A percentile compares a stretch with the other conserved stretches of the same genome.
Conservation (phyloP, 202 grass and related monocot genomes). For the Eragrostis tef region DNA sequence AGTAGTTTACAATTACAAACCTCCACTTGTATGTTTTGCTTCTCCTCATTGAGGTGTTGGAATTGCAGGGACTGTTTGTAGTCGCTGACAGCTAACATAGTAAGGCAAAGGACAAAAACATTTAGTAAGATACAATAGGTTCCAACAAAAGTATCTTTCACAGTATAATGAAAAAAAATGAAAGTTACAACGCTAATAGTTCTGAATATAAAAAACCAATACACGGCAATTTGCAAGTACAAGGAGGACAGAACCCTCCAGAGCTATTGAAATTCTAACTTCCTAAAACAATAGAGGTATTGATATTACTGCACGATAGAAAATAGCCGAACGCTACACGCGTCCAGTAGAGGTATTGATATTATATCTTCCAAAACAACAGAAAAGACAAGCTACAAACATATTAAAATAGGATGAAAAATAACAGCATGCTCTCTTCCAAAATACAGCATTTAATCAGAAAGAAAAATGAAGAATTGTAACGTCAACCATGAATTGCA, state of each 20-base stretch:
- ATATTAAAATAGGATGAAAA: constrained; percentile 10
- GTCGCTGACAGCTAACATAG: constrained; percentile 80
- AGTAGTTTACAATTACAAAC: constrained; percentile 53
- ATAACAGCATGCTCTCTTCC: neutral
- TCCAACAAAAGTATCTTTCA: constrained; percentile 14
- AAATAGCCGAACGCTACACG: neutral
- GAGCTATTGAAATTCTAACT: neutral
- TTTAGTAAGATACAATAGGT: neutral
- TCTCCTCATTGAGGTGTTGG: constrained; percentile 90
- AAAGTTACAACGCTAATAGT: constrained; percentile 8
- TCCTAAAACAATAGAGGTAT: neutral
- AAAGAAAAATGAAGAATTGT: constrained; percentile 21
- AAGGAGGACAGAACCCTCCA: constrained; percentile 17
- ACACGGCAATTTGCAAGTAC: neutral
- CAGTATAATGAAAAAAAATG: neutral
- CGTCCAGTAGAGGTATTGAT: neutral
- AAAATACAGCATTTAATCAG: constrained; percentile 9
- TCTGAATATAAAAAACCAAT: neutral
- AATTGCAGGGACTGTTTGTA: constrained; percentile 95
- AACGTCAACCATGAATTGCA: constrained; percentile 17
- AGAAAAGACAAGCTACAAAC: neutral
- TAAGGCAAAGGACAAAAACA: constrained; percentile 45
- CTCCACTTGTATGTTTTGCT: constrained; percentile 93
- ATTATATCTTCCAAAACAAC: too few relatives aligned
- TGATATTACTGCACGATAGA: constrained; percentile 6